Evolutionary conservation across 2,329 filamentous ascomycete species (phyloP).

Genomic region (Arachnomyces sp.): DNA sequence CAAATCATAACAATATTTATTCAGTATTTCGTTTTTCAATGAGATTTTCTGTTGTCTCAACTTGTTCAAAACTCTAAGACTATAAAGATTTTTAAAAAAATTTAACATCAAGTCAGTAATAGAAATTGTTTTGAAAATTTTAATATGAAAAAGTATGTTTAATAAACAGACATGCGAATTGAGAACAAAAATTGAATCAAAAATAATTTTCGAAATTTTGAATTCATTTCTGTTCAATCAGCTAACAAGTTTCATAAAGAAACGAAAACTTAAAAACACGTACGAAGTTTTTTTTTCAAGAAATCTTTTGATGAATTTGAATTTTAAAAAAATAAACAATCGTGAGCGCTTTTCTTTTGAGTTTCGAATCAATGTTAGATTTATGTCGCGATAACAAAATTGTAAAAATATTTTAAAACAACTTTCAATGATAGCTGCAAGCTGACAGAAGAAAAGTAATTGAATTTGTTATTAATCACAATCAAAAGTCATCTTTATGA

Average conservation of each 20-base stretch:
- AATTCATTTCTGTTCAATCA: conserved; percentile 20
- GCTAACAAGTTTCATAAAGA: no score
- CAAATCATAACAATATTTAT: no score
- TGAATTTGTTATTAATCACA: conserved; percentile 22
- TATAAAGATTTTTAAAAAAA: conserved; percentile 27
- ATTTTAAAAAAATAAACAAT: conserved; percentile 1
- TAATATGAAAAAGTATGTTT: conserved; percentile 24
- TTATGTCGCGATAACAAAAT: no score
- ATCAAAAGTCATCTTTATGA: conserved; percentile 23
- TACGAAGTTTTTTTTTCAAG: neutral
- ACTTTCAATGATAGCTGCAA: conserved; percentile 22
- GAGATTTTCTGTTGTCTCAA: conserved; percentile 25
- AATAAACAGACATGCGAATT: conserved; percentile 25
- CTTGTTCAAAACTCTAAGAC: conserved; percentile 23
- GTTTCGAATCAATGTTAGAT: no score
- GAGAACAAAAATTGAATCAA: conserved; percentile 24
- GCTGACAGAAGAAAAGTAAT: conserved; percentile 19
- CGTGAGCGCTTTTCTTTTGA: no score
- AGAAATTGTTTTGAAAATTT: conserved; percentile 23
- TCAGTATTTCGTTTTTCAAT: conserved; percentile 23
- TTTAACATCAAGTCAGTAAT: conserved; percentile 19
- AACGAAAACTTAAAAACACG: no score
- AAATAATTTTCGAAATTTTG: conserved; percentile 25
- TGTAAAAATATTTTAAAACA: no score
- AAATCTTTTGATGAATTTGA: neutral